phyloP scores from a whole-genome alignment of 129 eudicot genomes.

The Mikania micrantha region DNA sequence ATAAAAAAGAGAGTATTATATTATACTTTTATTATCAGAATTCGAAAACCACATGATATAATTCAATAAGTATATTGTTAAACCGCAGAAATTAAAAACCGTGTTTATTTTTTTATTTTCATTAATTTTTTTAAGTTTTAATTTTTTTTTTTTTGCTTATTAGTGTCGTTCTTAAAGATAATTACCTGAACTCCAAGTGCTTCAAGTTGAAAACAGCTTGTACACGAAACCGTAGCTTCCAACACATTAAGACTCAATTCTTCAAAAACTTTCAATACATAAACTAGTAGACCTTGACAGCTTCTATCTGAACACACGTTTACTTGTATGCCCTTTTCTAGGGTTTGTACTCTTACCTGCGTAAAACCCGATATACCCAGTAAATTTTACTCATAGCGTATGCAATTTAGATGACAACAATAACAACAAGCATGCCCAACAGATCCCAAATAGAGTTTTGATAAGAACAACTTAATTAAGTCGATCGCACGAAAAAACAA shows the following conservation, averaged over 20 bases:
- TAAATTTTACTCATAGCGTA: no score
- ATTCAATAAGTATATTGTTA: background rate
- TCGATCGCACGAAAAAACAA: no score
- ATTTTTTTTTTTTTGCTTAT: no score
- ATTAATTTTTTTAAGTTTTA: no score
- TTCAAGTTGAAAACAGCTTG: slow-evolving; percentile 70
- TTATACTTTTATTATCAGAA: no score
- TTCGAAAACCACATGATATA: no score
- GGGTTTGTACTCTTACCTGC: slow-evolving; percentile 84
- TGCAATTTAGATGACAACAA: background rate
- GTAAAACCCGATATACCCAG: slow-evolving; percentile 11
- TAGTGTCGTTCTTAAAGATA: no score
- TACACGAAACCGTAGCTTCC: slow-evolving; percentile 93
- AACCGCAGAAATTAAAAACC: background rate
- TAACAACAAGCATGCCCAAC: no score
- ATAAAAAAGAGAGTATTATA: no score
- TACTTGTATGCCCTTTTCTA: slow-evolving; percentile 80
- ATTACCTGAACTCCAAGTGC: slow-evolving; percentile 24
- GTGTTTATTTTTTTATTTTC: background rate
- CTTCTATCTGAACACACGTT: slow-evolving; percentile 54
- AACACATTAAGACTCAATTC: slow-evolving; percentile 66
- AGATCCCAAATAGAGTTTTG: no score
- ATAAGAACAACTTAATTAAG: no score
- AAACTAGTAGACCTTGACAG: slow-evolving; percentile 76
- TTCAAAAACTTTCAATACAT: slow-evolving; percentile 67